phyloP scores from a whole-genome alignment of 208 protist species.

The Vickermania ingenoplastis region DNA sequence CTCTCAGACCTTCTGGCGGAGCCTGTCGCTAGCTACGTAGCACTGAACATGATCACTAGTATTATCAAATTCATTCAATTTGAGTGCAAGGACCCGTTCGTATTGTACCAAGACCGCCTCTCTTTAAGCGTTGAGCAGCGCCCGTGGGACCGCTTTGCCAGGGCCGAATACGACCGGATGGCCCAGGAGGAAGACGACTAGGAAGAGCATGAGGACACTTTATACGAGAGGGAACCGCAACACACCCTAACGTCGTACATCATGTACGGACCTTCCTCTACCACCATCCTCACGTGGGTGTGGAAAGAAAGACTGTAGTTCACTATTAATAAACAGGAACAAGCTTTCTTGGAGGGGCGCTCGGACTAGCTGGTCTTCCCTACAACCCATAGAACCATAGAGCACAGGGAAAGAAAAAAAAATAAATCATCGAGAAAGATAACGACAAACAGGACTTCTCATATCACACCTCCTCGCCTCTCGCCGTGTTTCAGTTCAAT shows the following conservation, averaged over 20 bases:
- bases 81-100: conserved; percentile 88
- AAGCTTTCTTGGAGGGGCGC: too few species aligned
- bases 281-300: too few species aligned
- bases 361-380: too few species aligned
- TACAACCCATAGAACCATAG: background rate
- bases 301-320: too few species aligned
- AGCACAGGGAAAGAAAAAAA: conserved; percentile 10
- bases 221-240: background rate
- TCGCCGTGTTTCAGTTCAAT: too few species aligned
- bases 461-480: too few species aligned
- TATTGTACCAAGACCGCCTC: conserved; percentile 63
- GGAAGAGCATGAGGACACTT: background rate
- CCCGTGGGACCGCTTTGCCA: conserved; percentile 90
- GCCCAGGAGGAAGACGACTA: conserved; percentile 60
- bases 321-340: too few species aligned
- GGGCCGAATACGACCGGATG: conserved; percentile 90
- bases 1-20: conserved; percentile 83
- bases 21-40: conserved; percentile 62
- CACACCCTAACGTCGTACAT: background rate
- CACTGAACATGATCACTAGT: conserved; percentile 92
- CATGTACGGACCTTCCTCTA: too few species aligned
- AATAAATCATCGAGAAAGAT: too few species aligned
- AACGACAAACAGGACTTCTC: too few species aligned
- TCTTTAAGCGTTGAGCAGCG: conserved; percentile 57
- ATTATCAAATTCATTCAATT: conserved; percentile 89